Conservation (phyloP, 73 alveolate species). For the Paramecium caudatum region DNA sequence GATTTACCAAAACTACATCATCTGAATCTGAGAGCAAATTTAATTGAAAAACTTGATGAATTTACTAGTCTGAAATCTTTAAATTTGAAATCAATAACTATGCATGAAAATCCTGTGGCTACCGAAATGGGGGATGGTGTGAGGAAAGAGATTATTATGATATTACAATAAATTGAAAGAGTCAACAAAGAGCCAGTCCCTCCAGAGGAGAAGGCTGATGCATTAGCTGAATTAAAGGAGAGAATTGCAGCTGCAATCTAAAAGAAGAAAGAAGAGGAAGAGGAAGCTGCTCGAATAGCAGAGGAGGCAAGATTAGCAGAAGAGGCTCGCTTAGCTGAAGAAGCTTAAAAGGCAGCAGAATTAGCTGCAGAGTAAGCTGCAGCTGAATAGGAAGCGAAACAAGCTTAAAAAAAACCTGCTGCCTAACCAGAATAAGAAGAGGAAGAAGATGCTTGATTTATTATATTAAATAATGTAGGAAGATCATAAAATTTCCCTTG, state of each 20-base stretch:
- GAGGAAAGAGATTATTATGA: slow-evolving; percentile 72
- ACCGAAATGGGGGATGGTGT: slow-evolving; percentile 65
- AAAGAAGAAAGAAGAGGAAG: slow-evolving; percentile 75
- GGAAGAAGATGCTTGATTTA: slow-evolving; percentile 26
- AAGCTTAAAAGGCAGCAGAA: slow-evolving; percentile 54
- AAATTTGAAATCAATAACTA: slow-evolving; percentile 47
- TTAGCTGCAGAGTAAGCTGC: slow-evolving; percentile 31
- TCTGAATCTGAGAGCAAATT: slow-evolving; percentile 70
- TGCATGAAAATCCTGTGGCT: slow-evolving; percentile 69
- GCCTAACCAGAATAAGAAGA: slow-evolving; percentile 6
- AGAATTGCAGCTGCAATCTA: slow-evolving; percentile 69
- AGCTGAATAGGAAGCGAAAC: neutral
- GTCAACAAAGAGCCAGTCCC: slow-evolving; percentile 72
- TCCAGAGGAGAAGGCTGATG: slow-evolving; percentile 74
- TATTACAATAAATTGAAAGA: slow-evolving; percentile 38
- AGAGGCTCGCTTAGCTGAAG: slow-evolving; percentile 71
- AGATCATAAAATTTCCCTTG: neutral
- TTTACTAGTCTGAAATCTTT: slow-evolving; percentile 6
- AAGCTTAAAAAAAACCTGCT: neutral
- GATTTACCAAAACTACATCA: slow-evolving; percentile 65
- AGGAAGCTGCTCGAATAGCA: slow-evolving; percentile 56
- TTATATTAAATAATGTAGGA: neutral
- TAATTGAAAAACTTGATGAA: slow-evolving; percentile 64
- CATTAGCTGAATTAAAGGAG: slow-evolving; percentile 69
- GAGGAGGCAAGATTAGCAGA: slow-evolving; percentile 75